These are phyloP conservation scores for Dicorynia guianensis DNA, from an alignment of 306 rosid genomes.

Conservation along the genomic window DNA sequence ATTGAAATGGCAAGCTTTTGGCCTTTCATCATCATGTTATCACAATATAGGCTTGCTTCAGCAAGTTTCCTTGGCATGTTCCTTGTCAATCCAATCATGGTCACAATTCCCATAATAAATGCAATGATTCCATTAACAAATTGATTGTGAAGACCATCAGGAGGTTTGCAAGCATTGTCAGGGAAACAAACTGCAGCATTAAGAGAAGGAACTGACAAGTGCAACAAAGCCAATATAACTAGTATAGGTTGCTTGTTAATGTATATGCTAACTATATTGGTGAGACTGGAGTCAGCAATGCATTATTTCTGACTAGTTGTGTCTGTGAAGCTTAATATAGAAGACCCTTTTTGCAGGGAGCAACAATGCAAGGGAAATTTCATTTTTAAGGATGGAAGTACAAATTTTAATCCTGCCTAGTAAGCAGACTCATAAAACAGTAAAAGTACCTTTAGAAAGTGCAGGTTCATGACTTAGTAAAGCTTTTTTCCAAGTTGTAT, in stretches of 20 bases:
- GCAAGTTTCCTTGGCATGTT: conserved; percentile 81
- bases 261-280: neutral
- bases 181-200: conserved; percentile 54
- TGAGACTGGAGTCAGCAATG: neutral
- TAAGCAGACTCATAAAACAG: neutral
- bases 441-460: conserved; percentile 58
- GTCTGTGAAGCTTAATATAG: neutral
- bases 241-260: neutral
- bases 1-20: conserved; percentile 45
- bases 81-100: conserved; percentile 70
- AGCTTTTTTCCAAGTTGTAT: conserved; percentile 64
- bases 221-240: conserved; percentile 2
- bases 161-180: conserved; percentile 46
- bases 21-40: conserved; percentile 43
- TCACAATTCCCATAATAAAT: conserved; percentile 69
- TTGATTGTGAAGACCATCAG: conserved; percentile 47
- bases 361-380: neutral
- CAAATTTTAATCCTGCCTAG: neutral
- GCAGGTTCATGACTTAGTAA: conserved; percentile 39
- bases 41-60: conserved; percentile 68
- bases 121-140: conserved; percentile 76
- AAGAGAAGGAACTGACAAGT: neutral
- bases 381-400: neutral
- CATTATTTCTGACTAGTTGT: neutral
- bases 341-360: neutral